phyloP scores from a whole-genome alignment of 2,329 filamentous ascomycete species.

The Colletotrichum higginsianum region DNA sequence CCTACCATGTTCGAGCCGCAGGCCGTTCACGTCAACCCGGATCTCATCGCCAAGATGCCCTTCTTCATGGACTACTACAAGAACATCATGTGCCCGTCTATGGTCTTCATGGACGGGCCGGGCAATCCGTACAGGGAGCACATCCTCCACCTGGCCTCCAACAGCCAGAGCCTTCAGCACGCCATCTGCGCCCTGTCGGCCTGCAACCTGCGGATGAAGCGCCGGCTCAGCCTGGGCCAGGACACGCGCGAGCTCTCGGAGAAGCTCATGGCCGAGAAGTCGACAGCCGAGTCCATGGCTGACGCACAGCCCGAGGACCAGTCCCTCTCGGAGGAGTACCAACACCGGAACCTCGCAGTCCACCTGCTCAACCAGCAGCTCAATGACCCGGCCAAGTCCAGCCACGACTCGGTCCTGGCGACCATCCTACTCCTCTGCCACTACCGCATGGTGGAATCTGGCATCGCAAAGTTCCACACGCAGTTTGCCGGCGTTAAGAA shows the following conservation, averaged over 20 bases:
- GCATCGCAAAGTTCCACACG: conserved; percentile 92
- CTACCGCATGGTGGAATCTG: conserved; percentile 94
- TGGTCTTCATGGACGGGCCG: conserved; percentile 91
- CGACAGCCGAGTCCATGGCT: conserved; percentile 59
- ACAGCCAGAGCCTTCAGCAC: conserved; percentile 88
- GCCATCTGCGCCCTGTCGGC: conserved; percentile 91
- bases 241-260: conserved; percentile 66
- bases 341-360: conserved; percentile 86
- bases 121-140: conserved; percentile 89
- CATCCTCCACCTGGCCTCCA: conserved; percentile 82
- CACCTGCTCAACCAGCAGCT: conserved; percentile 87
- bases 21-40: conserved; percentile 67
- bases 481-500: conserved; percentile 96
- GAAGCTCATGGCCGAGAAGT: conserved; percentile 63
- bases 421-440: conserved; percentile 91
- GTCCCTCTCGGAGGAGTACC: conserved; percentile 83
- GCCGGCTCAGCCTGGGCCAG: conserved; percentile 74
- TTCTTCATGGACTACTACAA: conserved; percentile 96
- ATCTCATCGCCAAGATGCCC: conserved; percentile 83
- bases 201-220: conserved; percentile 91
- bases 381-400: conserved; percentile 80
- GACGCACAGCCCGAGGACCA: conserved; percentile 72
- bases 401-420: conserved; percentile 88
- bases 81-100: conserved; percentile 90
- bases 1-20: conserved; percentile 62